phyloP scores from a whole-genome alignment of 2,329 filamentous ascomycete genomes.

The Sporothrix brunneoviolacea region DNA sequence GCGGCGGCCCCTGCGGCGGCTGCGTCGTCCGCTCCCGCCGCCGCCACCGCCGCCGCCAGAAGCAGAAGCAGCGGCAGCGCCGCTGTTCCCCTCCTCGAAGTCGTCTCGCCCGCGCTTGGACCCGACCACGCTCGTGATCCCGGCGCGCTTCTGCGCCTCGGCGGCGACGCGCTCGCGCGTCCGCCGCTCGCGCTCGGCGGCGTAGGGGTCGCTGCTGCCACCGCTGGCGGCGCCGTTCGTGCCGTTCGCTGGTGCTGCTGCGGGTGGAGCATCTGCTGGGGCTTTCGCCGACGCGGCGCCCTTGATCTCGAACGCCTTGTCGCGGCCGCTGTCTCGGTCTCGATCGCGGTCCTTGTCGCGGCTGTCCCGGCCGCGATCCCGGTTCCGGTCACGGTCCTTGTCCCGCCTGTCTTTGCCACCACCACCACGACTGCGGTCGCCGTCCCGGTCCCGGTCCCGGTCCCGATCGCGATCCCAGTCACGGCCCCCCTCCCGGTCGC shows the following conservation, averaged over 20 bases:
- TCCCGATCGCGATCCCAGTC: conserved; percentile 13
- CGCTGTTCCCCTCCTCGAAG: conserved; percentile 35
- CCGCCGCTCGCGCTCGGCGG: conserved; percentile 60
- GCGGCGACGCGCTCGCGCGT: conserved; percentile 61
- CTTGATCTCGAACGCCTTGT: conserved; percentile 33
- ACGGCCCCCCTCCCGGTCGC: background rate
- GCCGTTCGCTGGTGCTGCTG: too few species aligned
- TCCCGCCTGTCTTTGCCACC: too few species aligned
- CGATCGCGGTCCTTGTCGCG: conserved; percentile 25
- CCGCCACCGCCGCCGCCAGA: conserved; percentile 28
- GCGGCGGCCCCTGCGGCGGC: conserved; percentile 44
- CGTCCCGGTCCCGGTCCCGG: conserved; percentile 23
- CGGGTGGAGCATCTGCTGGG: too few species aligned
- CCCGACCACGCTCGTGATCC: conserved; percentile 47
- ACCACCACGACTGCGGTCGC: too few species aligned
- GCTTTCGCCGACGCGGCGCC: too few species aligned
- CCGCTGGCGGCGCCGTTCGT: conserved; percentile 22
- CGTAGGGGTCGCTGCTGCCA: conserved; percentile 48
- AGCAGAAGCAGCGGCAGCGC: conserved; percentile 40
- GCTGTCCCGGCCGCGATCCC: conserved; percentile 22
- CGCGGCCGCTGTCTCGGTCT: conserved; percentile 25
- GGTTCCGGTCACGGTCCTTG: too few species aligned
- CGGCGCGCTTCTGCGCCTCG: conserved; percentile 50
- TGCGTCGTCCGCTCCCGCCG: conserved; percentile 23
- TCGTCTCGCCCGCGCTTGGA: conserved; percentile 48